Evolutionary conservation across 768 basidiomycete genomes (phyloP).

Genomic region (Auriculariales sp.): DNA sequence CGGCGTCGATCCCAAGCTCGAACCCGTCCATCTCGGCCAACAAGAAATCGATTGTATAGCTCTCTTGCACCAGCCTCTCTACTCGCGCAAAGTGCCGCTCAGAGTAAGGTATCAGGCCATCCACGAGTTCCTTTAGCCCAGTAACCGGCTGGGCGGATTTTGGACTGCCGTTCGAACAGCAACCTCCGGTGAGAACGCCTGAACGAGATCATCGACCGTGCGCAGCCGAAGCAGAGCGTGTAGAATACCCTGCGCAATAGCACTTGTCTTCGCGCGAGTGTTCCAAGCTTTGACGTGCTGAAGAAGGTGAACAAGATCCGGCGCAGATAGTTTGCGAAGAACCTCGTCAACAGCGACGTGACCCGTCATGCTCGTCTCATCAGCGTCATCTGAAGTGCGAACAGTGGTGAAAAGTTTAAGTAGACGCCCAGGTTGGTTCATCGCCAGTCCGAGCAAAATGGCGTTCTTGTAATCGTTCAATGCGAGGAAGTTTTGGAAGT

Average conservation of each 20-base stretch:
- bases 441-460: constrained; percentile 79
- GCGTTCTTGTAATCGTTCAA: constrained; percentile 84
- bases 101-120: constrained; percentile 84
- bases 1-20: constrained; percentile 3
- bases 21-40: constrained; percentile 69
- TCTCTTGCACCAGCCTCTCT: constrained; percentile 83
- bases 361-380: constrained; percentile 39
- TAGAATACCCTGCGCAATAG: constrained; percentile 71
- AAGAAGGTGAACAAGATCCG: constrained; percentile 71
- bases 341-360: constrained; percentile 66
- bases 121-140: constrained; percentile 59
- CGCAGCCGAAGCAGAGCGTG: constrained; percentile 69
- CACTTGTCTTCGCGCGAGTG: constrained; percentile 76
- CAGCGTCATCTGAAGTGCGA: constrained; percentile 16
- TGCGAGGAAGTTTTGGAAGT: constrained; percentile 79
- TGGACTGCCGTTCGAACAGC: not conserved
- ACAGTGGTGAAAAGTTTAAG: constrained; percentile 65
- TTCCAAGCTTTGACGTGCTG: constrained; percentile 87
- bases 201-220: constrained; percentile 56
- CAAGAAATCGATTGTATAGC: constrained; percentile 86
- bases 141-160: constrained; percentile 9
- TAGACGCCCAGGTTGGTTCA: constrained; percentile 86
- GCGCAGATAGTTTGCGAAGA: constrained; percentile 48
- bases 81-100: constrained; percentile 80
- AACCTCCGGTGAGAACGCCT: constrained; percentile 34